A percentile compares a stretch with the other conserved stretches of the same genome.
phyloP scores from a whole-genome alignment of 352 stramenopile species.

The Elongisporangium prolatum region DNA sequence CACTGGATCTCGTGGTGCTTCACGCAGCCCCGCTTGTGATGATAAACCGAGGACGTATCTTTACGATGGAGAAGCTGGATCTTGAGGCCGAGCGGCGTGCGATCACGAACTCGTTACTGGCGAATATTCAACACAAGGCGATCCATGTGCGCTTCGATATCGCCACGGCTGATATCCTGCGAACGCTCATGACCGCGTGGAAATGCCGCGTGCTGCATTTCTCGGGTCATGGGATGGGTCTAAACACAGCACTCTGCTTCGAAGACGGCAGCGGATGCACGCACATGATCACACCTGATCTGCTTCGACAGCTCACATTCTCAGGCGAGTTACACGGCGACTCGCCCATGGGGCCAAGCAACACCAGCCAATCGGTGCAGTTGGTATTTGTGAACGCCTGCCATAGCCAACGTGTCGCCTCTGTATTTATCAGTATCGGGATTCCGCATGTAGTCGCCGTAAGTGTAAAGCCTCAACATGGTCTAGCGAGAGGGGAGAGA shows the following conservation, averaged over 20 bases:
- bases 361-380: constrained; percentile 24
- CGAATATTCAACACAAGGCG: constrained; percentile 64
- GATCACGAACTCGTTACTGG: constrained; percentile 66
- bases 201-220: constrained; percentile 77
- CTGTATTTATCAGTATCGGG: constrained; percentile 84
- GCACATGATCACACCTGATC: constrained; percentile 66
- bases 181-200: constrained; percentile 74
- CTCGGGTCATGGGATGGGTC: constrained; percentile 66
- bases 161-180: constrained; percentile 67
- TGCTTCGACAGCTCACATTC: constrained; percentile 65
- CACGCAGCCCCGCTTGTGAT: constrained; percentile 79
- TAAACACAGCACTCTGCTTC: constrained; percentile 69
- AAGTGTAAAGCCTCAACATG: constrained; percentile 3
- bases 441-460: constrained; percentile 91
- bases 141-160: constrained; percentile 80
- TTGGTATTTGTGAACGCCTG: constrained; percentile 85
- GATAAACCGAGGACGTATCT: constrained; percentile 61
- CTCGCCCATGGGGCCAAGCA: not conserved
- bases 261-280: constrained; percentile 71
- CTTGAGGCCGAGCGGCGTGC: constrained; percentile 64
- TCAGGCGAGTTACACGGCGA: constrained; percentile 20
- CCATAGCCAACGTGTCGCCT: constrained; percentile 82
- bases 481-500: not conserved
- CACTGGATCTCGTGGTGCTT: constrained; percentile 73
- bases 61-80: constrained; percentile 82